Base-by-base conservation (phyloP, 2,329 filamentous ascomycete species). In the Fusarium praegraminearum region DNA sequence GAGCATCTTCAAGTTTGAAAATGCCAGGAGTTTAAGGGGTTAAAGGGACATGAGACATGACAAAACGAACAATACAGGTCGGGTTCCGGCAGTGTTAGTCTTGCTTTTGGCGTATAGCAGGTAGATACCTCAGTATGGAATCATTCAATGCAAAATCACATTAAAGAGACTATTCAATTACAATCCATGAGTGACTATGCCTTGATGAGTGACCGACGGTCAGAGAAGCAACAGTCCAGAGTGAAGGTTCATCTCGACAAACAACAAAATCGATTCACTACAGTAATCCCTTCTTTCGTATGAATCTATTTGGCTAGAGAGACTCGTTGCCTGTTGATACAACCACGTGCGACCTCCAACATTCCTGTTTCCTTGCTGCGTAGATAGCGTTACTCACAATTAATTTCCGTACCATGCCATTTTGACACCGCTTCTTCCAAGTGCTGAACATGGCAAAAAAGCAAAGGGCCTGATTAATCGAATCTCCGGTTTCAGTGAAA, bases 81-180 rank as follows among this genome's bases (percentile, higher is more conserved):
- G 45, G 24, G 33, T 47, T 59, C 58, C 13, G 44, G 56, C 32
- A 52, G 52, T 59, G 57, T 50, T 49, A 45, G 22, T 65, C 43
- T 46, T 40, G 54, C 44, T 63, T 49, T 28, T 12, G 65, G 61
- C 64, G 69, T 62, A 65, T 33, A 46, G 49, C 26, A 58, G 56
- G 52, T 50, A 69, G 69, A 74, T 71, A 69, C 61, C 67, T 74
- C 35, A 59, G 40, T 58, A 49, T 41, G 43, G 33, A 36, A 41
- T 38, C 38, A 57, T 50, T 69, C 53, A 52, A 62, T 51, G 43
- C 28, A n/a, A 62, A 61, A 53, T 45, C 18, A 55, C 28, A 44
- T 40, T n/a, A 18, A 24, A 43, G 5, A 28, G 5, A 22, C 9
- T 11, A 24, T 20, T 24, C n/a, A 12, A 30, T n/a, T 4, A 24